phyloP scores from a whole-genome alignment of 2,329 filamentous ascomycete species.

The Pestalotiopsis sp. region DNA sequence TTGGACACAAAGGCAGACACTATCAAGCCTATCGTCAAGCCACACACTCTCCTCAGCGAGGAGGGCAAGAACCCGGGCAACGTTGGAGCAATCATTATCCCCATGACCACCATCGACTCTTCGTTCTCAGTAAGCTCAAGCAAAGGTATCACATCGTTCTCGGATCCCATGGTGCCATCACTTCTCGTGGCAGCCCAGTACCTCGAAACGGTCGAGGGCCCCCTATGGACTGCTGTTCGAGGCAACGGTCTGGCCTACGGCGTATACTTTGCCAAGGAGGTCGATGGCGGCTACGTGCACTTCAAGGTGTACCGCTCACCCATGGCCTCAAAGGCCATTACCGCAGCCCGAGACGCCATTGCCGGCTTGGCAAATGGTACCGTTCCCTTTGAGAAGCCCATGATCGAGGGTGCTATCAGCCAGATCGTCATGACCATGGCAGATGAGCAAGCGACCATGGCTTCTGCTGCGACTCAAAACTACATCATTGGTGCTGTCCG shows the following conservation, averaged over 20 bases:
- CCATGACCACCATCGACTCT: conserved; percentile 90
- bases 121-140: conserved; percentile 82
- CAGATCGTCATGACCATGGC: conserved; percentile 86
- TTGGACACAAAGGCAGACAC: conserved; percentile 52
- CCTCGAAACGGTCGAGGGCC: conserved; percentile 90
- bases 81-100: conserved; percentile 76
- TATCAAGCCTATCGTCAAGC: conserved; percentile 72
- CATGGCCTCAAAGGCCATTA: conserved; percentile 84
- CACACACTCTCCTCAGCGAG: conserved; percentile 71
- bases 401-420: conserved; percentile 88
- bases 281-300: conserved; percentile 79
- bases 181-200: conserved; percentile 89
- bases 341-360: conserved; percentile 75
- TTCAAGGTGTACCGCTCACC: conserved; percentile 91
- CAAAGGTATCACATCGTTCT: conserved; percentile 74
- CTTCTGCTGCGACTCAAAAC: conserved; percentile 78
- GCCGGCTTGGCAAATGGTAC: conserved; percentile 73
- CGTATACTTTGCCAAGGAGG: conserved; percentile 74
- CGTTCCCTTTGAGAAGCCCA: conserved; percentile 74
- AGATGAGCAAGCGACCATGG: conserved; percentile 86
- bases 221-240: conserved; percentile 90
- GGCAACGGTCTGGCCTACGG: conserved; percentile 94
- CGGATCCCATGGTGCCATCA: conserved; percentile 78
- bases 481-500: conserved; percentile 83
- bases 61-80: conserved; percentile 77